These are phyloP conservation scores for Posidonia oceanica DNA, from an alignment of 116 monocot genomes.

Conservation along the genomic window DNA sequence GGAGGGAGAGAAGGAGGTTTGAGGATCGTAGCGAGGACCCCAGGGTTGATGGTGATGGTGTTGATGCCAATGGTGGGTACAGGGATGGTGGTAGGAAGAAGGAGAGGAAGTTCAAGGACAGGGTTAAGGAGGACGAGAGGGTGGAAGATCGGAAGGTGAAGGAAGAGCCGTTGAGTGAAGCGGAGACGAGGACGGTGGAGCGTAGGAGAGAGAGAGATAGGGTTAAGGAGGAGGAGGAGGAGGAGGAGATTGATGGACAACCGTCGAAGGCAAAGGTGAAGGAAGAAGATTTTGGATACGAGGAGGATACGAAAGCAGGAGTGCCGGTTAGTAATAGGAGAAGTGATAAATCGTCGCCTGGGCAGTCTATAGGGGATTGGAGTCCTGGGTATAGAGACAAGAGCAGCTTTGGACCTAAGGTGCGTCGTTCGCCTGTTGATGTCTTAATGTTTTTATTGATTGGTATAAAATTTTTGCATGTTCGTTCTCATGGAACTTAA, in stretches of 20 bases:
- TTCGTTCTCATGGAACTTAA: not conserved
- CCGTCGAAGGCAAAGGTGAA: not conserved
- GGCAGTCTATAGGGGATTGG: conserved; percentile 6
- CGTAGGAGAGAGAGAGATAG: not conserved
- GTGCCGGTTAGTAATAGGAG: not conserved
- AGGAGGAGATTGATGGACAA: not conserved
- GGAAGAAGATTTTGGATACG: not conserved
- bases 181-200: not conserved
- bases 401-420: conserved; percentile 20
- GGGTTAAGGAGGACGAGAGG: conserved; percentile 1
- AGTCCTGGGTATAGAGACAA: conserved; percentile 3
- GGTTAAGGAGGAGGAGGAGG: not conserved
- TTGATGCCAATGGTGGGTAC: not conserved
- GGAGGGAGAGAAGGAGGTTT: conserved; percentile 6
- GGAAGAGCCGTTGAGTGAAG: not conserved
- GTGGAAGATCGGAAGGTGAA: not conserved
- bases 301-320: not conserved
- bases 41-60: not conserved
- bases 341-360: not conserved
- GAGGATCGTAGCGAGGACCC: conserved; percentile 1
- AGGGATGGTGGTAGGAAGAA: not conserved
- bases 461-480: not conserved
- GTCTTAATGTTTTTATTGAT: not conserved
- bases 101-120: not conserved
- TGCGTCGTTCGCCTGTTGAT: conserved; percentile 17